These are phyloP conservation scores for Auriscalpium vulgare DNA, from an alignment of 768 basidiomycete species.

Conservation along the genomic window DNA sequence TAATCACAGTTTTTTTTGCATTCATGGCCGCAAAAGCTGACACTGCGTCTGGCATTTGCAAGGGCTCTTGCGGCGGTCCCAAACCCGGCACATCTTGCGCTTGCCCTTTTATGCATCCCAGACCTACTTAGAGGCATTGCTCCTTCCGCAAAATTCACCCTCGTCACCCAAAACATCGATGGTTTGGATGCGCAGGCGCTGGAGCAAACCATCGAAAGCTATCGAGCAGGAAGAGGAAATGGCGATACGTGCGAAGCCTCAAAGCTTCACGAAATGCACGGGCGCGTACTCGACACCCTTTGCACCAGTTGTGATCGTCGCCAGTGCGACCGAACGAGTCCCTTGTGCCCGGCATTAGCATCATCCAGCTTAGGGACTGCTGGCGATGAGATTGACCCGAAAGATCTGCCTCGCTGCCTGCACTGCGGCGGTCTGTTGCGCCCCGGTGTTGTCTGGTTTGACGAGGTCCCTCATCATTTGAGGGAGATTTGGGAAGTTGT, in stretches of 20 bases:
- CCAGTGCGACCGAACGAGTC: constrained; percentile 33
- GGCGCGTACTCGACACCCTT: constrained; percentile 42
- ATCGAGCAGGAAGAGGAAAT: background rate
- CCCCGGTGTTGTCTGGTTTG: constrained; percentile 35
- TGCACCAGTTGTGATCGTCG: constrained; percentile 41
- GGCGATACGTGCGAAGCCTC: constrained; percentile 5
- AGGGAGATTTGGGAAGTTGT: constrained; percentile 22
- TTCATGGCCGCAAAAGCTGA: background rate
- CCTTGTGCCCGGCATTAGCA: constrained; percentile 36
- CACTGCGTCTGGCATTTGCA: background rate
- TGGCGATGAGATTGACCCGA: constrained; percentile 20
- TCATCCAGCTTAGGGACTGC: background rate
- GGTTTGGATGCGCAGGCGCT: constrained; percentile 38
- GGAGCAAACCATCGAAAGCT: background rate
- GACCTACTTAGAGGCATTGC: constrained; percentile 29
- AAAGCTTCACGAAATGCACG: constrained; percentile 48
- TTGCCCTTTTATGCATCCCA: constrained; percentile 39
- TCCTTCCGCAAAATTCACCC: constrained; percentile 28
- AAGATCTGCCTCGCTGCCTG: constrained; percentile 24
- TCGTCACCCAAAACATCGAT: constrained; percentile 61
- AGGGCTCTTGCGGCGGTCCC: constrained; percentile 28
- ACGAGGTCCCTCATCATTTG: constrained; percentile 23
- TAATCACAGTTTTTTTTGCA: background rate
- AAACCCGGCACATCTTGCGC: constrained; percentile 47
- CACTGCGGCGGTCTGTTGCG: constrained; percentile 24